These are phyloP conservation scores for Solanum bukasovii DNA, from an alignment of 257 asterid genomes.

Conservation along the genomic window DNA sequence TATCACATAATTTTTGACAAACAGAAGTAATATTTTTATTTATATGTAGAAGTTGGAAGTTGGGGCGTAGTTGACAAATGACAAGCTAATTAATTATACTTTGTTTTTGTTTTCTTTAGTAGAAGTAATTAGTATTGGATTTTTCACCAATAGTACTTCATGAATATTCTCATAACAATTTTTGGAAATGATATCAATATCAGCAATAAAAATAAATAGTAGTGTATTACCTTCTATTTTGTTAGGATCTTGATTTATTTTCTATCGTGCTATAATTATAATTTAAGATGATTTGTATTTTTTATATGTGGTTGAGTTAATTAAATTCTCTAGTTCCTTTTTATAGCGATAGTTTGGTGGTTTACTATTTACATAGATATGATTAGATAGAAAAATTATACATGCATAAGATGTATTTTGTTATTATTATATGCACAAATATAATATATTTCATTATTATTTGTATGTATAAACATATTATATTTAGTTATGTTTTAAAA, in stretches of 20 bases:
- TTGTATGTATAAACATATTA: rapidly evolving
- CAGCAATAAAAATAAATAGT: not conserved
- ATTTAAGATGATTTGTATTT: not conserved
- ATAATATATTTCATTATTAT: not conserved
- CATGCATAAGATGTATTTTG: rapidly evolving
- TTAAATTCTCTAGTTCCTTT: not conserved
- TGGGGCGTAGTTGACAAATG: not conserved
- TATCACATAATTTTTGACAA: not conserved
- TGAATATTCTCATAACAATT: not conserved
- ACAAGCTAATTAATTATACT: not conserved
- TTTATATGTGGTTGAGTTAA: not conserved
- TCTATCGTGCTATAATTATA: not conserved
- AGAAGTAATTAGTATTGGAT: not conserved
- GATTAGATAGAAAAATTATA: rapidly evolving
- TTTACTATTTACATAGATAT: not conserved
- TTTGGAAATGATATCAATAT: not conserved
- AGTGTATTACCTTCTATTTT: not conserved
- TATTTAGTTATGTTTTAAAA: not conserved
- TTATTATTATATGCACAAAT: not conserved
- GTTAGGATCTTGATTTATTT: not conserved
- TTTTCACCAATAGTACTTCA: not conserved
- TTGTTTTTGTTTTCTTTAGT: not conserved
- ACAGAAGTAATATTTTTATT: too few species aligned
- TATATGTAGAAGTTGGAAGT: not conserved
- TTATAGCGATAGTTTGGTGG: not conserved